These are phyloP conservation scores for Onygenales sp. DNA, from an alignment of 2,329 filamentous ascomycete genomes.

Conservation along the genomic window DNA sequence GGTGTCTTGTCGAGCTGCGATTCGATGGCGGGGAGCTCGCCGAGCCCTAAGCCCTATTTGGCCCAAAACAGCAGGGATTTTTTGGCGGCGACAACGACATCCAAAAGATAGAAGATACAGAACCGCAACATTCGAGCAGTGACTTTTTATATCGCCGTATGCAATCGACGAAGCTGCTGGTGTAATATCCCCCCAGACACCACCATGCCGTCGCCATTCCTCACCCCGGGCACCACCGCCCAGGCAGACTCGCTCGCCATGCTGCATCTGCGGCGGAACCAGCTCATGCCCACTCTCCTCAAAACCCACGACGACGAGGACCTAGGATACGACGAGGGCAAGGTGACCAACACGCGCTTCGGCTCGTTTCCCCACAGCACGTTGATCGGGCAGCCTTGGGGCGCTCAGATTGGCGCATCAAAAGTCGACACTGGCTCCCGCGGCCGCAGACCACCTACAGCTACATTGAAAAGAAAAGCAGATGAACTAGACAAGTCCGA, in stretches of 20 bases:
- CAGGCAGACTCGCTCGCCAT: slow-evolving; percentile 63
- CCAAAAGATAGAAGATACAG: not conserved
- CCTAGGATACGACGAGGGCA: slow-evolving; percentile 65
- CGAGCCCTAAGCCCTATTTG: slow-evolving; percentile 4
- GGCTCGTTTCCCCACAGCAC: slow-evolving; percentile 81
- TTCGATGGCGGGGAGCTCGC: not conserved
- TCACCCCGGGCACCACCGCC: slow-evolving; percentile 58
- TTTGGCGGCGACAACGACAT: not conserved
- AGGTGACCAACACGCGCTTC: slow-evolving; percentile 83
- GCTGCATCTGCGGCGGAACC: slow-evolving; percentile 80
- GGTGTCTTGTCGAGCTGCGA: not conserved
- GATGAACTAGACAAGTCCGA: slow-evolving; percentile 29
- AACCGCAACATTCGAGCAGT: not conserved
- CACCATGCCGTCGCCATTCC: slow-evolving; percentile 60
- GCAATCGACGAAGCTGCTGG: not conserved
- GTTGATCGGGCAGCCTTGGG: slow-evolving; percentile 72
- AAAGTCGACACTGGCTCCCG: slow-evolving; percentile 86
- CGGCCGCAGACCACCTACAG: slow-evolving; percentile 50
- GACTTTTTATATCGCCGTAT: not conserved
- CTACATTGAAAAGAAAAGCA: slow-evolving; percentile 11
- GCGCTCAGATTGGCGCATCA: slow-evolving; percentile 81
- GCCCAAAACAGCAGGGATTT: not conserved
- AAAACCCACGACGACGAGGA: slow-evolving; percentile 52
- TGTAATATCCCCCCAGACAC: not conserved
- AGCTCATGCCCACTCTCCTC: slow-evolving; percentile 66